Evolutionary conservation across 352 stramenopile species (phyloP), one percentile per base, ranked within the genome.

Genomic region (Phytophthora ramorum): DNA sequence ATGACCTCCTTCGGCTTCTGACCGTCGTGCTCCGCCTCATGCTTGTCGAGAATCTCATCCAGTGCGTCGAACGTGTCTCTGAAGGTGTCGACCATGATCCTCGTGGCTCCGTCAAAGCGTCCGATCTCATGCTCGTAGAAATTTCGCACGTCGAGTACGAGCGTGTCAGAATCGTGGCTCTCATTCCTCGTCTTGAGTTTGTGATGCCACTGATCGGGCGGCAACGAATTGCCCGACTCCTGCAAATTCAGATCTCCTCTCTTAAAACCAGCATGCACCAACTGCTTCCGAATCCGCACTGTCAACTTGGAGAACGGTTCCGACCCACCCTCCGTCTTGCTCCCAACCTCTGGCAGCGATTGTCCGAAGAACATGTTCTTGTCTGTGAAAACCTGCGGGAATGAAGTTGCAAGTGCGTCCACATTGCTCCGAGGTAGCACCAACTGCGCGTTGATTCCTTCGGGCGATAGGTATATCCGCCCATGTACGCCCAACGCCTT

Each of bases 401-500:
- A 69, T 13, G 61, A 69, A 17, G 22, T 3, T 14, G 52, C n/a
- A 19, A 69, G 17, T 20, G 66, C 71, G 7, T 64, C 26, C 14
- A 97, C 20, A 22, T 96, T 82, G 50, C 80, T 87, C 17, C 77
- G 83, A n/a, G 94, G 93, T n/a, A 98, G 68, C 44, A 91, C 85
- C 76, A 98, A 95, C 81, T 98, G 94, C 7, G 92, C 96, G 76
- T 98, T 98, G 56, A 98, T 83, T 7, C 93, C 96, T 79, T 98
- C 96, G 3, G 80, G 62, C 5, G 94, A 93, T 16, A 98, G 89
- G 71, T 98, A 98, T 4, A 98, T 80, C 51, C 88, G 71, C 2
- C 83, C 86, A 26, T 70, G 54, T 24, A 84, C 78, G 17, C 76
- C 62, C 35, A 94, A 65, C 10, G 54, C 55, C n/a, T 50, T 63